Conservation (phyloP, 768 basidiomycete species). For the Pseudohyphozyma bogoriensis region DNA sequence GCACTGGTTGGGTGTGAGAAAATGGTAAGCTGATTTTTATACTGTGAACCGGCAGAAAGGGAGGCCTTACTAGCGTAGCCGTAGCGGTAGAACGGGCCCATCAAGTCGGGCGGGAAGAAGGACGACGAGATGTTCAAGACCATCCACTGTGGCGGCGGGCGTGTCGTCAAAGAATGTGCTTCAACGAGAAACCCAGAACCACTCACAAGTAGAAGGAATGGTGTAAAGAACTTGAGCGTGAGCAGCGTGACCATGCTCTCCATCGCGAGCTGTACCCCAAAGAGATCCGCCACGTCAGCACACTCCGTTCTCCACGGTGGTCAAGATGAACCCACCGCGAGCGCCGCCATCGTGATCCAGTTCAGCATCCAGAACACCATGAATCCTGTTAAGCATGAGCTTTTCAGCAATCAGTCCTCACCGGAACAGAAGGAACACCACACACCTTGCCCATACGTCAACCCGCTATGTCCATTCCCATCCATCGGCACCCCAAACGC, state of each 20-base stretch:
- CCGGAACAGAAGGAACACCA: neutral
- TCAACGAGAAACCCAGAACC: too few relatives aligned
- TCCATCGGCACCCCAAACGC: conserved; percentile 35
- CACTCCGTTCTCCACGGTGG: neutral
- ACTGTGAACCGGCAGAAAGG: conserved; percentile 19
- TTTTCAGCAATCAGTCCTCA: neutral
- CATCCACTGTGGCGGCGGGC: too few relatives aligned
- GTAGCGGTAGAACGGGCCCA: conserved; percentile 35
- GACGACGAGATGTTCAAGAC: conserved; percentile 37
- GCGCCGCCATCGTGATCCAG: conserved; percentile 32
- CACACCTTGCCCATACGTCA: conserved; percentile 23
- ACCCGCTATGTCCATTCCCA: conserved; percentile 25
- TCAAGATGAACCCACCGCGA: too few relatives aligned
- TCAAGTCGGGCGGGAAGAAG: conserved; percentile 36
- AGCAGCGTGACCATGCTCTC: conserved; percentile 9
- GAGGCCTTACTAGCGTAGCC: conserved; percentile 16
- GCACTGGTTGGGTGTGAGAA: neutral
- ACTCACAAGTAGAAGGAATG: conserved; percentile 36
- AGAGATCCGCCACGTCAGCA: neutral
- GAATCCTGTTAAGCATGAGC: conserved; percentile 23
- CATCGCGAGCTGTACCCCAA: too few relatives aligned
- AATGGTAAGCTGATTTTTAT: conserved; percentile 30
- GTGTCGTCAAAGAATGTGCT: too few relatives aligned
- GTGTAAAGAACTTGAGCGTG: conserved; percentile 24
- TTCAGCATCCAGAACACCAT: conserved; percentile 38